Percentiles rank a stretch among this genome's conserved stretches.
These are phyloP conservation scores for Kickxella alabastrina DNA, from an alignment of 192 early-diverging fungal species.

Conservation along the genomic window DNA sequence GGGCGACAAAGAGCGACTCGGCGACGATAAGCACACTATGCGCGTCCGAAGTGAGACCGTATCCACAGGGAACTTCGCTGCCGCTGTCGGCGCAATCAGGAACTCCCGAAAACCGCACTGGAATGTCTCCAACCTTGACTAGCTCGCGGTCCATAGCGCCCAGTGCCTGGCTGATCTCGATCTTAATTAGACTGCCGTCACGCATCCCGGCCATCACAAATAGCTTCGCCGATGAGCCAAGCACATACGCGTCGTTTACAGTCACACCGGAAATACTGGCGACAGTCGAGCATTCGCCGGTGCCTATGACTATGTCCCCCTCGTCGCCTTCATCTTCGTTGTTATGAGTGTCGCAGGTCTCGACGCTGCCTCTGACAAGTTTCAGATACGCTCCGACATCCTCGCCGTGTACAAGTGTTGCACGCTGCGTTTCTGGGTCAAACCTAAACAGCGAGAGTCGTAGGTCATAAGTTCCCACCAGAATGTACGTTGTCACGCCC, in stretches of 20 bases:
- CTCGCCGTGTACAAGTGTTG: no score
- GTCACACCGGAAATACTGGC: constrained; percentile 3
- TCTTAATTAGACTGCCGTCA: constrained; percentile 9
- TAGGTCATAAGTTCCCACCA: constrained; percentile 19
- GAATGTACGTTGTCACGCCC: not conserved
- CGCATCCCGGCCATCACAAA: constrained; percentile 33
- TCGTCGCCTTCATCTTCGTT: no score
- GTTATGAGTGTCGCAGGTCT: no score
- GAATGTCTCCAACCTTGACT: no score
- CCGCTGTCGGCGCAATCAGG: no score
- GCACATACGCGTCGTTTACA: constrained; percentile 28
- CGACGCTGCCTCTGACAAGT: no score
- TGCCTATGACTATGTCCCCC: not conserved
- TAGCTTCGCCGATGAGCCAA: not conserved
- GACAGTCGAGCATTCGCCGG: not conserved
- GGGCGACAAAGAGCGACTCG: constrained; percentile 2
- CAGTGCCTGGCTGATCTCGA: not conserved
- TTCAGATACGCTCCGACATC: no score
- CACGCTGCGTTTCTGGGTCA: not conserved
- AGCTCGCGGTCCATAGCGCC: no score
- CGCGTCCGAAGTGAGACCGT: no score
- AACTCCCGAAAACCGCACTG: no score
- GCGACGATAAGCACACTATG: constrained; percentile 3
- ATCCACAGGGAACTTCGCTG: no score
- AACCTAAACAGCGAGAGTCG: constrained; percentile 8